Conservation (phyloP, 2,329 filamentous ascomycete species). For the Fusarium torulosum region DNA sequence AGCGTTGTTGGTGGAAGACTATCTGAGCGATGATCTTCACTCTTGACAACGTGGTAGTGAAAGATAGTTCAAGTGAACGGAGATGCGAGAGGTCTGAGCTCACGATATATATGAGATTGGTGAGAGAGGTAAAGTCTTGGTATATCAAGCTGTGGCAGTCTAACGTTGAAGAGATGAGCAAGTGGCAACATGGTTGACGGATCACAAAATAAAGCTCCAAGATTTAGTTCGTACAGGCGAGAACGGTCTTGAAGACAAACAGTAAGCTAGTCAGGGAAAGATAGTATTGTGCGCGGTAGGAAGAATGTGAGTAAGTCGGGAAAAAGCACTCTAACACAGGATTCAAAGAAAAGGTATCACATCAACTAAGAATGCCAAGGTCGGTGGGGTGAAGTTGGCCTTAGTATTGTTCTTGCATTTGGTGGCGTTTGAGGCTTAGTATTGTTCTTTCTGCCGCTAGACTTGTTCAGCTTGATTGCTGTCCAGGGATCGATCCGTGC, state of each 20-base stretch:
- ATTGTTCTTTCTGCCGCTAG: slow-evolving; percentile 50
- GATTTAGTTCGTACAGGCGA: slow-evolving; percentile 4
- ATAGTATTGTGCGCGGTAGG: slow-evolving; percentile 39
- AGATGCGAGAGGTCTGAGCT: slow-evolving; percentile 29
- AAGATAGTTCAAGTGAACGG: slow-evolving; percentile 19
- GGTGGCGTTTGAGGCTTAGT: slow-evolving; percentile 50
- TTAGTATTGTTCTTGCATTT: slow-evolving; percentile 53
- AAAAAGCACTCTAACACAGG: not conserved
- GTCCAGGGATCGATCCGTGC: slow-evolving; percentile 31
- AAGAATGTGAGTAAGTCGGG: slow-evolving; percentile 39
- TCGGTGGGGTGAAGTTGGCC: slow-evolving; percentile 34
- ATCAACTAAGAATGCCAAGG: slow-evolving; percentile 32
- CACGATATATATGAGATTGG: slow-evolving; percentile 2
- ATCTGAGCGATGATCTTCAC: slow-evolving; percentile 1
- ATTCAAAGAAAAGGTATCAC: slow-evolving; percentile 37
- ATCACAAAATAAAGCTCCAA: slow-evolving; percentile 32
- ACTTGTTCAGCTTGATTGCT: slow-evolving; percentile 16
- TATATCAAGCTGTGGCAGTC: slow-evolving; percentile 14
- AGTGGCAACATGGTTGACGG: slow-evolving; percentile 37
- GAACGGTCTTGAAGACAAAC: slow-evolving; percentile 28
- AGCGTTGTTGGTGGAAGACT: slow-evolving; percentile 1
- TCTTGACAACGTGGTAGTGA: slow-evolving; percentile 1
- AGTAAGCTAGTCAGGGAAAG: slow-evolving; percentile 19
- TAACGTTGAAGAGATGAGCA: slow-evolving; percentile 12
- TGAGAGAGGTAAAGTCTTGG: slow-evolving; percentile 15